Evolutionary conservation across 2,329 filamentous ascomycete genomes (phyloP).

Genomic region (Talaromyces sp.): DNA sequence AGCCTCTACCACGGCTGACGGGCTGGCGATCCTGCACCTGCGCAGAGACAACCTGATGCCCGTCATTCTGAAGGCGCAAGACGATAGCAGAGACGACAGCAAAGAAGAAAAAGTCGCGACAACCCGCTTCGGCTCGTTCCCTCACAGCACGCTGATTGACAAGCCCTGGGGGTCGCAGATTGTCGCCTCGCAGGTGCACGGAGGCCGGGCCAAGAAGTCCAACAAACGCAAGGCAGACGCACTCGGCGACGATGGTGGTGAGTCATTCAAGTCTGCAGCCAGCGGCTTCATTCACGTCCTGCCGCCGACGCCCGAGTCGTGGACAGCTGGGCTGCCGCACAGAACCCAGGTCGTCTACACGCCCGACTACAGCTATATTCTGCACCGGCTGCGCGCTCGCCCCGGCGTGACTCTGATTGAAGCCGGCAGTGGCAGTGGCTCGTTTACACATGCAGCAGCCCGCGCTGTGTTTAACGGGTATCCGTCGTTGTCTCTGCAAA

Average conservation of each 20-base stretch:
- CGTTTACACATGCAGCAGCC: slow-evolving; percentile 47
- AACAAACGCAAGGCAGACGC: slow-evolving; percentile 44
- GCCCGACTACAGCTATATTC: slow-evolving; percentile 49
- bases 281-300: slow-evolving; percentile 47
- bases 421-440: slow-evolving; percentile 48
- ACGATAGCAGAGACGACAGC: slow-evolving; percentile 64
- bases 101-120: slow-evolving; percentile 75
- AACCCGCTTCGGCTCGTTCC: slow-evolving; percentile 89
- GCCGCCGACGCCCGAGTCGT: slow-evolving; percentile 46
- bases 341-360: slow-evolving; percentile 50
- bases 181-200: slow-evolving; percentile 80
- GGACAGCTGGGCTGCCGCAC: slow-evolving; percentile 47
- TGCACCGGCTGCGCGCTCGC: slow-evolving; percentile 43
- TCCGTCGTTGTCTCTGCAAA: slow-evolving; percentile 10
- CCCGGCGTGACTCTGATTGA: slow-evolving; percentile 45
- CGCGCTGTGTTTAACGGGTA: slow-evolving; percentile 46
- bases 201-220: slow-evolving; percentile 55
- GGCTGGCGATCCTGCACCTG: slow-evolving; percentile 78
- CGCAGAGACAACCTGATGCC: slow-evolving; percentile 82
- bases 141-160: slow-evolving; percentile 69
- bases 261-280: slow-evolving; percentile 21
- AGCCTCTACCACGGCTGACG: slow-evolving; percentile 54
- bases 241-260: slow-evolving; percentile 24
- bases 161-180: slow-evolving; percentile 91
- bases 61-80: slow-evolving; percentile 59